Evolutionary conservation across 805 yeast species (phyloP).

Genomic region (Kodamaea fukazawae): DNA sequence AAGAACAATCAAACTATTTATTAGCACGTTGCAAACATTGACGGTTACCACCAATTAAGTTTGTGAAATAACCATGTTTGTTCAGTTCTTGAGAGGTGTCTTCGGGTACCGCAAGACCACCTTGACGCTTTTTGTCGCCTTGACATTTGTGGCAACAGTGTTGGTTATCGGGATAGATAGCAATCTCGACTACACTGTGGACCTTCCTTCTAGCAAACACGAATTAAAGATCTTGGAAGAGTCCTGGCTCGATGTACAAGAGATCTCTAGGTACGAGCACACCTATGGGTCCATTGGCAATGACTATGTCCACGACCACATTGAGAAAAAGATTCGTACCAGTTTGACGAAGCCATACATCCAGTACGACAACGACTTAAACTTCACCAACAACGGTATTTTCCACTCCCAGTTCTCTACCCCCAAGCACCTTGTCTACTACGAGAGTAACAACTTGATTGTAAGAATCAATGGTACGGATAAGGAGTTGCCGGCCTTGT

Average conservation of each 20-base stretch:
- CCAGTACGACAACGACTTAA: slow-evolving; percentile 41
- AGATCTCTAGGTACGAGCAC: slow-evolving; percentile 64
- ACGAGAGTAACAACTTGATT: slow-evolving; percentile 77
- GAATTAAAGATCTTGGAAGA: slow-evolving; percentile 37
- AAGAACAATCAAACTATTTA: too few species aligned
- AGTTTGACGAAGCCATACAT: slow-evolving; percentile 22
- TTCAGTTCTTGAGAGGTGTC: slow-evolving; percentile 40
- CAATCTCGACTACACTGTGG: slow-evolving; percentile 34
- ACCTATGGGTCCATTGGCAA: slow-evolving; percentile 78
- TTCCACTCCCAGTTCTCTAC: slow-evolving; percentile 36
- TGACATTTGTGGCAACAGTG: slow-evolving; percentile 45
- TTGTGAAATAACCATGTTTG: slow-evolving; percentile 16
- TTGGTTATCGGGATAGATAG: slow-evolving; percentile 39
- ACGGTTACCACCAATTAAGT: too few species aligned
- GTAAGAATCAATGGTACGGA: slow-evolving; percentile 70
- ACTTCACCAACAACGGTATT: slow-evolving; percentile 45
- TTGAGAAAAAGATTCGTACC: slow-evolving; percentile 43
- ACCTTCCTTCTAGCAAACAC: slow-evolving; percentile 43
- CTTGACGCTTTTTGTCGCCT: slow-evolving; percentile 52
- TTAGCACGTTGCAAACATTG: too few species aligned
- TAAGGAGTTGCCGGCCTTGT: slow-evolving; percentile 57
- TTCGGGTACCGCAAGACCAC: slow-evolving; percentile 76
- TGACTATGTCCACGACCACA: slow-evolving; percentile 70
- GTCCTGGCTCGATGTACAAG: slow-evolving; percentile 70
- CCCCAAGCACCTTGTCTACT: slow-evolving; percentile 60